Conservation (phyloP, 208 protist genomes). For the Trypanosomatidae sp. region DNA sequence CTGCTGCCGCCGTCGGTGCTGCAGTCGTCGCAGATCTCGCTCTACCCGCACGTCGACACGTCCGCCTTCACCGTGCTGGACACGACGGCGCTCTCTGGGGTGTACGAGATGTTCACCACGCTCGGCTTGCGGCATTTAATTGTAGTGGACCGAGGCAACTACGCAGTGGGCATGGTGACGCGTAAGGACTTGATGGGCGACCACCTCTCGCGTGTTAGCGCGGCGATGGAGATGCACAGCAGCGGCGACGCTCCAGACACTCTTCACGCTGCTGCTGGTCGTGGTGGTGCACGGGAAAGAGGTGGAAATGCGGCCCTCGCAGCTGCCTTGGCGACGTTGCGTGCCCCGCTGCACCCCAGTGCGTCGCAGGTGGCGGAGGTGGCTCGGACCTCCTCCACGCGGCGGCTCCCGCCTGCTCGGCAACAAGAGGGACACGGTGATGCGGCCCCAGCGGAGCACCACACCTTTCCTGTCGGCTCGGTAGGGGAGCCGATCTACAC, state of each 20-base stretch:
- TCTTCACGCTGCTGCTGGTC: no score
- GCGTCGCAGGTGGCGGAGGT: constrained; percentile 19
- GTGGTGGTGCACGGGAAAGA: no score
- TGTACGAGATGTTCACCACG: constrained; percentile 55
- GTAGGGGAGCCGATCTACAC: no score
- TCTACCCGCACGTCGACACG: constrained; percentile 57
- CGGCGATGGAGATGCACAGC: not conserved
- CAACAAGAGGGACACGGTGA: no score
- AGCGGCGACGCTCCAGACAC: not conserved
- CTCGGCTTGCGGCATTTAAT: constrained; percentile 51
- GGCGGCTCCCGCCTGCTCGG: no score
- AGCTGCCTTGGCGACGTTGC: constrained; percentile 10
- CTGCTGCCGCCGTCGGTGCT: not conserved
- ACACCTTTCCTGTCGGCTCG: no score
- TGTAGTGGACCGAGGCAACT: constrained; percentile 43
- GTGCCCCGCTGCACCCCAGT: constrained; percentile 20
- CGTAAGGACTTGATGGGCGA: constrained; percentile 52
- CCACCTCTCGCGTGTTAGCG: constrained; percentile 19
- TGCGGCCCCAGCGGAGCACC: no score
- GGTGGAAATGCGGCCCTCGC: not conserved
- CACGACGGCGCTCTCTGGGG: constrained; percentile 41
- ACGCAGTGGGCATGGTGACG: constrained; percentile 51
- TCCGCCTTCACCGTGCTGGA: constrained; percentile 50
- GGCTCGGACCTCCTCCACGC: constrained; percentile 18
- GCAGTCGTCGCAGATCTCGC: constrained; percentile 16